A percentile compares a stretch with the other conserved stretches of the same genome.
These are phyloP conservation scores for Austroboletus festivus DNA, from an alignment of 768 basidiomycete species.

Conservation along the genomic window DNA sequence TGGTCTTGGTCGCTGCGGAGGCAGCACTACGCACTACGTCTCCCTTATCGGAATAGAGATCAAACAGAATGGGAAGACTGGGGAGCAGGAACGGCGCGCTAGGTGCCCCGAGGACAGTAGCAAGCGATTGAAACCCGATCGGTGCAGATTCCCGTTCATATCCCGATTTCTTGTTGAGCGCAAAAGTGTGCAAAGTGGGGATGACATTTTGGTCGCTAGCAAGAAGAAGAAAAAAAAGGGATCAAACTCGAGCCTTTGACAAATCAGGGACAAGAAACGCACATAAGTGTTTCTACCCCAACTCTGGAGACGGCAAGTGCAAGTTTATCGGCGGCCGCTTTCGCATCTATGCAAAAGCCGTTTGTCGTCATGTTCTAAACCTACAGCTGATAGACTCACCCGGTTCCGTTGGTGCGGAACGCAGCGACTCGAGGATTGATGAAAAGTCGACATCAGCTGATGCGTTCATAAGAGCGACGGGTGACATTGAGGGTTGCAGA, in stretches of 20 bases:
- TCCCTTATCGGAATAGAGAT: slow-evolving; percentile 90
- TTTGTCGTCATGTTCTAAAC: background rate
- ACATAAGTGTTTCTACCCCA: slow-evolving; percentile 65
- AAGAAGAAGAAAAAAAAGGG: slow-evolving; percentile 4
- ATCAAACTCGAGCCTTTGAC: slow-evolving; percentile 14
- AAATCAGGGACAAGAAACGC: slow-evolving; percentile 18
- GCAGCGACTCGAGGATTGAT: slow-evolving; percentile 44
- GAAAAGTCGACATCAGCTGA: slow-evolving; percentile 42
- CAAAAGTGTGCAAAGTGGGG: slow-evolving; percentile 61
- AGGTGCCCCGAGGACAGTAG: slow-evolving; percentile 64
- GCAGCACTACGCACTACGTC: slow-evolving; percentile 86
- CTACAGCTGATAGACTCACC: slow-evolving; percentile 35
- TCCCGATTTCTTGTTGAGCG: slow-evolving; percentile 82
- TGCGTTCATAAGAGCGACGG: slow-evolving; percentile 36
- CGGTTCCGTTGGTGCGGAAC: slow-evolving; percentile 59
- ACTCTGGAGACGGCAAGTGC: slow-evolving; percentile 66
- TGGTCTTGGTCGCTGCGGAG: slow-evolving; percentile 73
- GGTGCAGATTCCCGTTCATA: slow-evolving; percentile 87
- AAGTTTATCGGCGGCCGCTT: slow-evolving; percentile 77
- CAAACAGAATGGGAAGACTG: slow-evolving; percentile 73
- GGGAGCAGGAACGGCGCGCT: slow-evolving; percentile 73
- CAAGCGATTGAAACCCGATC: slow-evolving; percentile 74
- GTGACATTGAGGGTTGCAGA: no score
- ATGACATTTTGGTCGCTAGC: slow-evolving; percentile 61
- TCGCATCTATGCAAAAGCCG: slow-evolving; percentile 59